A percentile compares a stretch with the other conserved stretches of the same genome.
Conservation (phyloP, 352 stramenopile species). For the Phytophthora nicotianae region DNA sequence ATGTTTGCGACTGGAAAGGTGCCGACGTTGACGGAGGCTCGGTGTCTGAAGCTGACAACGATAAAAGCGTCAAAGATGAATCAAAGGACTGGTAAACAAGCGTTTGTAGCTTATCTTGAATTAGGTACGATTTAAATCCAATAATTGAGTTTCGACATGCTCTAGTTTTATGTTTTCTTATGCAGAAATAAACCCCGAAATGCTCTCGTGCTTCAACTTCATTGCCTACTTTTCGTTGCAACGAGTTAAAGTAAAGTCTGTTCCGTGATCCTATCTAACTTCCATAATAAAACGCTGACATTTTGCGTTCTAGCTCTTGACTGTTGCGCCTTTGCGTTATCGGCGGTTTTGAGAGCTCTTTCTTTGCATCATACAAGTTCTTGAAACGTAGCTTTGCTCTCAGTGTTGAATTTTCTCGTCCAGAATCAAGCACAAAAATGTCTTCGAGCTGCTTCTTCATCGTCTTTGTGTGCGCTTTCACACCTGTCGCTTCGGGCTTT, state of each 20-base stretch:
- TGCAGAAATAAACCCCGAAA: too few relatives aligned
- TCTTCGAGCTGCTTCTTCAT: neutral
- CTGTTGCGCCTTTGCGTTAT: neutral
- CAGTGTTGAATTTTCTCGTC: slow-evolving; percentile 18
- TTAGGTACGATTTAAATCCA: too few relatives aligned
- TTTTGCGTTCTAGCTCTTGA: neutral
- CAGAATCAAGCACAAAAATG: slow-evolving; percentile 2
- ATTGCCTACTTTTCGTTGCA: too few relatives aligned
- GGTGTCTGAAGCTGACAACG: slow-evolving; percentile 17
- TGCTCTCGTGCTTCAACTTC: too few relatives aligned
- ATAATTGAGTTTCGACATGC: too few relatives aligned
- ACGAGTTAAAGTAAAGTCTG: too few relatives aligned
- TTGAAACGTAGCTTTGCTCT: neutral
- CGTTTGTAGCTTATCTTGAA: neutral
- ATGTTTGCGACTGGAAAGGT: slow-evolving; percentile 25
- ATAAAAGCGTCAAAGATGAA: neutral
- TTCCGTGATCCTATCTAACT: neutral
- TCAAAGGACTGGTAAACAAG: neutral
- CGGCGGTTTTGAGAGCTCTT: neutral
- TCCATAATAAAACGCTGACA: neutral
- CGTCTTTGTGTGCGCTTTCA: neutral
- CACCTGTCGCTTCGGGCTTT: neutral
- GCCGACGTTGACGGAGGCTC: neutral
- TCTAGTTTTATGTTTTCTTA: too few relatives aligned
- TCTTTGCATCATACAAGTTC: slow-evolving; percentile 3